Conservation (phyloP, 2,329 filamentous ascomycete genomes). For the Ophiostoma montium region DNA sequence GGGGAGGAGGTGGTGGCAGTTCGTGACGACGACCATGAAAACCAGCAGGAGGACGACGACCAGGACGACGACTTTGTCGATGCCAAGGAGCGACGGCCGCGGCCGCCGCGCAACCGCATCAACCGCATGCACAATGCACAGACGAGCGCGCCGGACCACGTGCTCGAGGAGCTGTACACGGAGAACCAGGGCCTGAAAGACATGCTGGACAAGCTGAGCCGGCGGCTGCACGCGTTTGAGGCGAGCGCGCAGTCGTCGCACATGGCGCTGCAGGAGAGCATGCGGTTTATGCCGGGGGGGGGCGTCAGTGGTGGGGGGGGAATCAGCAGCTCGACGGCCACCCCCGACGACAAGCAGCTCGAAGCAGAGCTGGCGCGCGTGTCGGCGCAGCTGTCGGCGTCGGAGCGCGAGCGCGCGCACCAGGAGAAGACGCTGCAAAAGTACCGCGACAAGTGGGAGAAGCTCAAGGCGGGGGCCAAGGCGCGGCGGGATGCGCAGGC, state of each 20-base stretch:
- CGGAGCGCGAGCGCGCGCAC: slow-evolving; percentile 48
- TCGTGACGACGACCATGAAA: not conserved
- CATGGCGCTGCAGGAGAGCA: slow-evolving; percentile 74
- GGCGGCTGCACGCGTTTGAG: slow-evolving; percentile 85
- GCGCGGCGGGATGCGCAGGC: slow-evolving; percentile 33
- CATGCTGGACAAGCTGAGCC: slow-evolving; percentile 73
- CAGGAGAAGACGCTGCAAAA: slow-evolving; percentile 41
- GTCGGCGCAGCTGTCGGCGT: slow-evolving; percentile 46
- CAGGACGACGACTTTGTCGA: slow-evolving; percentile 80
- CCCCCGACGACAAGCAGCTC: slow-evolving; percentile 27
- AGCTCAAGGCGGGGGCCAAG: slow-evolving; percentile 46
- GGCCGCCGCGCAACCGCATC: not conserved
- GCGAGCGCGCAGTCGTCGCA: slow-evolving; percentile 79
- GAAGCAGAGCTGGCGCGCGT: slow-evolving; percentile 49
- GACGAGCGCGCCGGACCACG: slow-evolving; percentile 34
- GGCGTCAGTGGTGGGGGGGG: slow-evolving; percentile 30
- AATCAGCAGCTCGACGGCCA: not conserved
- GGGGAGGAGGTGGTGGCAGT: slow-evolving; percentile 20
- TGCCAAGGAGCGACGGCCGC: slow-evolving; percentile 43
- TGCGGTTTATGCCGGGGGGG: slow-evolving; percentile 45
- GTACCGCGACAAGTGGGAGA: slow-evolving; percentile 48
- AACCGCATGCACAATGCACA: slow-evolving; percentile 11
- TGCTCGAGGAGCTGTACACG: slow-evolving; percentile 73
- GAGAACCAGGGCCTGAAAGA: slow-evolving; percentile 80
- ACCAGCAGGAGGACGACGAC: slow-evolving; percentile 39